Percentiles rank a stretch among this genome's conserved stretches.
Evolutionary conservation across 1,139 yeast species (phyloP).

Genomic region (Candida sanyaensis): DNA sequence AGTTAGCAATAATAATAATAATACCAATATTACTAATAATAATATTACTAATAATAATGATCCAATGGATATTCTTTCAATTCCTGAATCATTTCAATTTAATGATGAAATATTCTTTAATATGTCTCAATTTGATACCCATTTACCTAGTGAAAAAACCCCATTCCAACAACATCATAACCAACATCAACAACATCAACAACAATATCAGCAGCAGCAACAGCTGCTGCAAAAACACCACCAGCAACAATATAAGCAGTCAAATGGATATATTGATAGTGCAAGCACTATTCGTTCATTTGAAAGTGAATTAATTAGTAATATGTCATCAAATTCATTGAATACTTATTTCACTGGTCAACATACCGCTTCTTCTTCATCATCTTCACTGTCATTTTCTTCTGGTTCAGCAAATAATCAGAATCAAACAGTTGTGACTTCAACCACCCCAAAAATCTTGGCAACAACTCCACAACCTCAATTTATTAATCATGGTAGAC

Average conservation of each 20-base stretch:
- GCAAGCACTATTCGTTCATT: constrained; percentile 3
- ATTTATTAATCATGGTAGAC: constrained; percentile 11
- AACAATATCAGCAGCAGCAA: constrained; percentile 1
- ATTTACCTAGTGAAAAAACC: constrained; percentile 5
- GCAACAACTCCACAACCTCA: constrained; percentile 10
- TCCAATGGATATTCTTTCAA: not conserved
- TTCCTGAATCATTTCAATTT: constrained; percentile 20
- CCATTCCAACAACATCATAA: constrained; percentile 1
- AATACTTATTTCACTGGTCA: constrained; percentile 12
- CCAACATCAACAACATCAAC: not conserved
- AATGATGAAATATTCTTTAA: constrained; percentile 25
- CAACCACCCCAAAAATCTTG: constrained; percentile 9
- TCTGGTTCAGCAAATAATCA: constrained; percentile 6
- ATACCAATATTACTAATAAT: too few relatives aligned
- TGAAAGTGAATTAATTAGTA: constrained; percentile 10
- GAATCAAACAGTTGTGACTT: not conserved
- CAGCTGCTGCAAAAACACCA: constrained; percentile 3
- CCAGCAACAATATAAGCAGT: not conserved
- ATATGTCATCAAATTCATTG: constrained; percentile 14
- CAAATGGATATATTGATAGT: constrained; percentile 3
- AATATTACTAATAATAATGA: constrained; percentile 2
- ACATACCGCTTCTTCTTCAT: constrained; percentile 11
- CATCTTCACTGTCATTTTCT: constrained; percentile 11
- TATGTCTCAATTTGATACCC: constrained; percentile 13
- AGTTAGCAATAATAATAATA: not conserved